These are phyloP conservation scores for Leccinum incarnatum DNA, from an alignment of 768 basidiomycete species.

Conservation along the genomic window DNA sequence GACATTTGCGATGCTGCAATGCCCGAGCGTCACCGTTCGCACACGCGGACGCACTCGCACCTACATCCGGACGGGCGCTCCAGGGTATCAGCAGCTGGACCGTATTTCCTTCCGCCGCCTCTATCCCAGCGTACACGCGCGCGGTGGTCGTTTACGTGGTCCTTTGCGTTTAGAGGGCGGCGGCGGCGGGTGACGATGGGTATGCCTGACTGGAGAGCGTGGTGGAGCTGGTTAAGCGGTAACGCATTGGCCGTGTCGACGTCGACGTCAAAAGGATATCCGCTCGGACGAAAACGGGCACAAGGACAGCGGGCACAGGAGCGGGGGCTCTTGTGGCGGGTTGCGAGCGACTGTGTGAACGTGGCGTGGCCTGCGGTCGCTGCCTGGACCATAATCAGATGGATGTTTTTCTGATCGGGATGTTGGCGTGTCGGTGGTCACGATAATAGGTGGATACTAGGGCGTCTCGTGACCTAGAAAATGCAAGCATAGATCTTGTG, in stretches of 20 bases:
- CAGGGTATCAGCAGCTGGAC: background rate
- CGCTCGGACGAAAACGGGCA: constrained; percentile 17
- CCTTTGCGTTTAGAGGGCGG: constrained; percentile 54
- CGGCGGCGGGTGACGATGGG: constrained; percentile 52
- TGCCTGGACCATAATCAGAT: constrained; percentile 26
- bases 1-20: background rate
- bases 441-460: background rate
- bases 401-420: constrained; percentile 28
- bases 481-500: no score
- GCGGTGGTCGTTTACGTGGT: constrained; percentile 42
- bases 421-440: background rate
- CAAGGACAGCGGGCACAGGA: constrained; percentile 5
- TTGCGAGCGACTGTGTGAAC: constrained; percentile 38
- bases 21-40: background rate
- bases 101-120: constrained; percentile 42
- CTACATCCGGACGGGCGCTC: background rate
- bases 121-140: constrained; percentile 20
- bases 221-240: constrained; percentile 10
- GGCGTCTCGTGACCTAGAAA: no score
- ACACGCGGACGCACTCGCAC: background rate
- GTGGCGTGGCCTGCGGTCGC: constrained; percentile 28
- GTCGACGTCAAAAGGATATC: background rate
- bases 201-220: constrained; percentile 35
- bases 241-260: background rate
- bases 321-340: constrained; percentile 34